These are phyloP conservation scores for Trichosporon sp. DNA, from an alignment of 1,284 basidiomycete species.

Conservation along the genomic window DNA sequence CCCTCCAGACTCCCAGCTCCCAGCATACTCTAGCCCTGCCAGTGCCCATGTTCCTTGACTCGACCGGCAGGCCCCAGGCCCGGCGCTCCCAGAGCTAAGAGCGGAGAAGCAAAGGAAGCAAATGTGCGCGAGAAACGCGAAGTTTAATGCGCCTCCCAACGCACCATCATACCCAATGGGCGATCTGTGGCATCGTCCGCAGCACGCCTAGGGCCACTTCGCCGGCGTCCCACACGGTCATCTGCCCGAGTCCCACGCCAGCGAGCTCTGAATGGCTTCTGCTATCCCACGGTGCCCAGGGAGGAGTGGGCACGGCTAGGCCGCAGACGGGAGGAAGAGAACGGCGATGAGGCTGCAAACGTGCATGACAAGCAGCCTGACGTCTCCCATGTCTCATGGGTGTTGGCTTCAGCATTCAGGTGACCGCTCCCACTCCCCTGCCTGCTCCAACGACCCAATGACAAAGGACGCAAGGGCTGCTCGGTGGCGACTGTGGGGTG, in stretches of 20 bases:
- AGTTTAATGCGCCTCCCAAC: not conserved
- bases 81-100: too few species aligned
- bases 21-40: too few species aligned
- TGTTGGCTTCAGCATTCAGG: not conserved
- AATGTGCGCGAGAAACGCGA: not conserved
- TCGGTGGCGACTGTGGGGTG: not conserved
- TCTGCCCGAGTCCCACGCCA: not conserved
- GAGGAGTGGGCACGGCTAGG: not conserved
- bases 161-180: too few species aligned
- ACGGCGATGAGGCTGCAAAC: not conserved
- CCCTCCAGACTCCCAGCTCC: too few species aligned
- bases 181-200: not conserved
- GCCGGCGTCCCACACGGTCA: not conserved
- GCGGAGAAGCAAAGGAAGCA: too few species aligned
- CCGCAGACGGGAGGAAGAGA: not conserved
- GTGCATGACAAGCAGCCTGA: too few species aligned
- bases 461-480: too few species aligned
- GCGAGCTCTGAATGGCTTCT: too few species aligned
- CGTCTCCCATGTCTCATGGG: too few species aligned
- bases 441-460: too few species aligned
- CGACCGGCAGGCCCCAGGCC: not conserved
- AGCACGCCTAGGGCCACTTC: not conserved
- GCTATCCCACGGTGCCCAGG: not conserved
- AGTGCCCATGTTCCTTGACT: not conserved
- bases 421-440: not conserved